Evolutionary conservation across 2,329 filamentous ascomycete genomes (phyloP), one percentile per base, ranked within the genome.

Genomic region (Penicillium sp.): DNA sequence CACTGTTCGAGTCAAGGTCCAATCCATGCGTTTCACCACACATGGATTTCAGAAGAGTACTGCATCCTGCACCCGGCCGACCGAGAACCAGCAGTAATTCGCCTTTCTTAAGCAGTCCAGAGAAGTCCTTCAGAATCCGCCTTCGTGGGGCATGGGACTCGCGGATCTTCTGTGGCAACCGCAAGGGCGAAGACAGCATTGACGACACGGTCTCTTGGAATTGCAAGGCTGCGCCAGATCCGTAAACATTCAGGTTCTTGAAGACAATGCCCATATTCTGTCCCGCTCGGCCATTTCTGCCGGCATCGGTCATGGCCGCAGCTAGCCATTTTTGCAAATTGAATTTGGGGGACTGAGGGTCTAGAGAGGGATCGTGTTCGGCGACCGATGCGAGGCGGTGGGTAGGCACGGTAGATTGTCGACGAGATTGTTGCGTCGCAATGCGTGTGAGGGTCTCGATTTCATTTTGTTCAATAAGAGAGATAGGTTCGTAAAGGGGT

Each of bases 1-100:
- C 83, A 0, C 88, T 86, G 6, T 77, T 72, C 2, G 85, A 72
- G 45, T 89, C 87, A 21, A 93, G 77, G 55, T 81, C 82, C 64
- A 93, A 85, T 39, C 90, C 90, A 60, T 91, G 86, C 24, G 87
- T 88, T 72, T 94, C 89, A 57, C 90, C 89, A 10, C 88, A 83
- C 59, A 94, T 81, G 0, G 89, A 89, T 77, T 94, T 94, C 53
- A 95, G 78, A 56, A 94, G 84, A 2, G 90, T 94, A 38, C 87
- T 89, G 72, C 90, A 95, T 45, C 73, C 73, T 9, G 68, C 63
- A 13, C 74, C 74, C 2, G 74, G 74, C 12, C 70, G 73, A 2
- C 79, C 79, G 0, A 81, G 70, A 0, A 81, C 79, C 12, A 81
- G 67, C 49, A 81, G 67, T 63, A 81, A 73, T 65, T 81, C 79